Evolutionary conservation across 2,329 filamentous ascomycete species (phyloP).

Genomic region (Tolypocladium inflatum): DNA sequence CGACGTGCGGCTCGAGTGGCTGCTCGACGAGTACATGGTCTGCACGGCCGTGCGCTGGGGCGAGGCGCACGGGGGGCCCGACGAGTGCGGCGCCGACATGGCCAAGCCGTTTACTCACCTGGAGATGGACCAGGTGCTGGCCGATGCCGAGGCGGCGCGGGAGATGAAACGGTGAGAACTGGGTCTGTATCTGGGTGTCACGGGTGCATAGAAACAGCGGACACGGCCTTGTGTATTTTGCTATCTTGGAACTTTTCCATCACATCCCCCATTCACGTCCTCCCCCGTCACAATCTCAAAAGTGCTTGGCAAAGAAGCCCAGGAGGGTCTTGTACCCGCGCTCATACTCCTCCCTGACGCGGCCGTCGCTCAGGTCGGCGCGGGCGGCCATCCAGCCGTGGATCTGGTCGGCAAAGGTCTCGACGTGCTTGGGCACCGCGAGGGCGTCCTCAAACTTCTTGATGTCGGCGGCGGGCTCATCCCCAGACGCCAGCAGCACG

Average conservation of each 20-base stretch:
- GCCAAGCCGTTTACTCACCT: slow-evolving; percentile 7
- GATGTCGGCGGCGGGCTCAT: slow-evolving; percentile 48
- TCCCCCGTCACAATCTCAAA: slow-evolving; percentile 13
- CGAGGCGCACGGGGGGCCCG: slow-evolving; percentile 20
- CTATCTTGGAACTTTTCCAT: background rate
- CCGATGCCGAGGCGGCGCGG: slow-evolving; percentile 27
- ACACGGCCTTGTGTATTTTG: background rate
- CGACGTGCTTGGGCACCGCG: slow-evolving; percentile 46
- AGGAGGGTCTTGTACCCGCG: slow-evolving; percentile 52
- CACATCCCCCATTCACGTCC: background rate
- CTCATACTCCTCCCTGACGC: slow-evolving; percentile 51
- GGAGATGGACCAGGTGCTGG: slow-evolving; percentile 33
- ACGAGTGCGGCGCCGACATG: slow-evolving; percentile 33
- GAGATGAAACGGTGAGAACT: background rate
- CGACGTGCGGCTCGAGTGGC: slow-evolving; percentile 24
- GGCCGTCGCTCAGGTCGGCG: slow-evolving; percentile 44
- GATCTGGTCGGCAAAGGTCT: slow-evolving; percentile 57
- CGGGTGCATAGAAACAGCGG: background rate
- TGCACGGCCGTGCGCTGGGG: slow-evolving; percentile 35
- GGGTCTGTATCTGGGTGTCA: too few relatives aligned
- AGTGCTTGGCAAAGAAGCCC: slow-evolving; percentile 46
- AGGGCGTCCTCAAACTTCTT: slow-evolving; percentile 47
- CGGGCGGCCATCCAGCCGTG: slow-evolving; percentile 70
- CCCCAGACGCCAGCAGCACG: slow-evolving; percentile 54
- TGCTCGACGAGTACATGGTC: slow-evolving; percentile 45